Percentiles rank a stretch among this genome's conserved stretches.
phyloP scores from a whole-genome alignment of 176 grass and related monocot species.

The Aechmea fasciata region DNA sequence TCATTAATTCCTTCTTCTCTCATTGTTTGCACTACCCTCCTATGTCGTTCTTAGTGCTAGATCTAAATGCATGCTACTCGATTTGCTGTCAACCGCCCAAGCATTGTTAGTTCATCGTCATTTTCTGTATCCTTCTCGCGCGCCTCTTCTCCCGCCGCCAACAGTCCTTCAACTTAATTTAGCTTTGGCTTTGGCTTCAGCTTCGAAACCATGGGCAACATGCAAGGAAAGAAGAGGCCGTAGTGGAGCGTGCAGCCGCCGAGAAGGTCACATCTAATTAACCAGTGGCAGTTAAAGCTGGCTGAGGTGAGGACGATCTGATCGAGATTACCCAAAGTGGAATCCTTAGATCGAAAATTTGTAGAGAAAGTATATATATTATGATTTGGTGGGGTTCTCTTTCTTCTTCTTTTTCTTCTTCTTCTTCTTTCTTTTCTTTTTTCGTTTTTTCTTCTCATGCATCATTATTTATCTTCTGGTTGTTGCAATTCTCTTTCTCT shows the following conservation, averaged over 20 bases:
- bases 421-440: no score
- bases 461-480: no score
- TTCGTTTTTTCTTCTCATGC: no score
- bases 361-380: neutral
- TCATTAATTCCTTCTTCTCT: no score
- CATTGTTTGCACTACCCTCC: no score
- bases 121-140: no score
- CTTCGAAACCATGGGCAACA: constrained; percentile 51
- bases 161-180: neutral
- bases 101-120: no score
- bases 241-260: constrained; percentile 32
- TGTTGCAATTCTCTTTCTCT: no score
- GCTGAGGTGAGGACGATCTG: constrained; percentile 7
- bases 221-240: constrained; percentile 43
- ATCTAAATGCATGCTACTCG: no score
- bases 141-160: neutral
- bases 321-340: constrained; percentile 4
- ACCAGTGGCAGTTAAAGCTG: constrained; percentile 54
- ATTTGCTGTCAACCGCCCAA: no score
- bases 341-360: constrained; percentile 9
- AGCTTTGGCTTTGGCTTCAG: neutral
- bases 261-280: constrained; percentile 93
- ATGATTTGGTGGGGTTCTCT: neutral
- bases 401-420: no score
- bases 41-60: no score